Conservation (phyloP, 2,329 filamentous ascomycete species). For the Exutisphaerella laricina region DNA sequence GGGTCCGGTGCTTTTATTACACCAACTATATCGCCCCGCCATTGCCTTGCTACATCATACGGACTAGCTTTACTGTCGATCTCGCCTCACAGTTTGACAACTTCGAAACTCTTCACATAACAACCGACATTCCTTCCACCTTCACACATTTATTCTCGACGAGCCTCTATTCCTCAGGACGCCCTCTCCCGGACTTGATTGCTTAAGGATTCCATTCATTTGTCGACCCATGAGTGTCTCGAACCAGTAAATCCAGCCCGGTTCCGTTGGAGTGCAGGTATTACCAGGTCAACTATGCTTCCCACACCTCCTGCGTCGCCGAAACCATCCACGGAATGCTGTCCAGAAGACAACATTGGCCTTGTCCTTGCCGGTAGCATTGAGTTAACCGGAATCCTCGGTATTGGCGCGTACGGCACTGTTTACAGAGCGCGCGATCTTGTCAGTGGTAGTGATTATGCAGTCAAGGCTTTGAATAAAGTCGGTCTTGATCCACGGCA, state of each 20-base stretch:
- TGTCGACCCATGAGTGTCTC: conserved; percentile 18
- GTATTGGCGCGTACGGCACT: conserved; percentile 92
- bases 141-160: not conserved
- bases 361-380: conserved; percentile 75
- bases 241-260: conserved; percentile 12
- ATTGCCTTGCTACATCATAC: conserved; percentile 22
- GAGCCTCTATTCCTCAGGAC: conserved; percentile 5
- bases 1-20: conserved; percentile 19
- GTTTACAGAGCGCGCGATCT: conserved; percentile 88
- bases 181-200: conserved; percentile 6
- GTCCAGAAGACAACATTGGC: conserved; percentile 80
- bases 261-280: not conserved
- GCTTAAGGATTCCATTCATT: conserved; percentile 11
- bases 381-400: conserved; percentile 77
- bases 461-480: conserved; percentile 96
- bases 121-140: conserved; percentile 7
- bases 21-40: conserved; percentile 21
- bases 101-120: conserved; percentile 10
- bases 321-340: conserved; percentile 33
- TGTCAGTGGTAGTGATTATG: conserved; percentile 74
- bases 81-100: conserved; percentile 15
- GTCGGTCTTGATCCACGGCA: conserved; percentile 83
- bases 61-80: conserved; percentile 12
- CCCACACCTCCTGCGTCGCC: conserved; percentile 49
- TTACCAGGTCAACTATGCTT: conserved; percentile 36